Conservation (phyloP, 176 grass and related monocot genomes). For the Carex pumila region DNA sequence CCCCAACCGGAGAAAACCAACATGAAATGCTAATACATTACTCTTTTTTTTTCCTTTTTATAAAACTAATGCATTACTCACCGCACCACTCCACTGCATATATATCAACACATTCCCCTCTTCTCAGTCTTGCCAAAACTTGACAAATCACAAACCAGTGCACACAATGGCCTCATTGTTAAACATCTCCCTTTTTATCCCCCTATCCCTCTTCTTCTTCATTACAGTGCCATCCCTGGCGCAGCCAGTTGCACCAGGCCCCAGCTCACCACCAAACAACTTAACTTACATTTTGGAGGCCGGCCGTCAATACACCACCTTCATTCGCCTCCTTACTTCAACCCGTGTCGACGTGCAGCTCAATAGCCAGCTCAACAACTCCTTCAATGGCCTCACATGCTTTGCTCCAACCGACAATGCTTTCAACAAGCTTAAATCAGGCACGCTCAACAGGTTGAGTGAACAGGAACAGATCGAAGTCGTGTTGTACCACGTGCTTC, state of each 20-base stretch:
- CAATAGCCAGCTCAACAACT: slow-evolving; percentile 51
- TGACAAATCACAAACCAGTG: neutral
- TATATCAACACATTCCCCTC: slow-evolving; percentile 10
- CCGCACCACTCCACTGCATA: neutral
- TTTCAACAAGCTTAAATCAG: slow-evolving; percentile 38
- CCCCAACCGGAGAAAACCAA: neutral
- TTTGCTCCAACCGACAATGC: slow-evolving; percentile 56
- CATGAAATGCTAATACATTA: neutral
- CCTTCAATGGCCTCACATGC: slow-evolving; percentile 55
- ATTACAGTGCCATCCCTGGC: neutral
- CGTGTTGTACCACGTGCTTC: slow-evolving; percentile 53
- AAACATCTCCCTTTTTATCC: slow-evolving; percentile 7
- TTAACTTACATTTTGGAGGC: slow-evolving; percentile 40
- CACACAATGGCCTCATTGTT: slow-evolving; percentile 31
- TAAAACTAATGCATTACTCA: neutral
- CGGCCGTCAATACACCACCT: slow-evolving; percentile 41
- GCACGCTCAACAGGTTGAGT: slow-evolving; percentile 38
- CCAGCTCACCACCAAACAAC: slow-evolving; percentile 12
- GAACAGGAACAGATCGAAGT: slow-evolving; percentile 47
- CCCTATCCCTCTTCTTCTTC: slow-evolving; percentile 16
- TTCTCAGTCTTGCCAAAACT: neutral
- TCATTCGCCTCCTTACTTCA: slow-evolving; percentile 44
- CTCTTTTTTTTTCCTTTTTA: too few relatives aligned
- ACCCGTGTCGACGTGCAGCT: slow-evolving; percentile 39
- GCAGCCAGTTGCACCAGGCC: slow-evolving; percentile 6